phyloP scores from a whole-genome alignment of 106 monocot species.

The Iris macrosiphon region DNA sequence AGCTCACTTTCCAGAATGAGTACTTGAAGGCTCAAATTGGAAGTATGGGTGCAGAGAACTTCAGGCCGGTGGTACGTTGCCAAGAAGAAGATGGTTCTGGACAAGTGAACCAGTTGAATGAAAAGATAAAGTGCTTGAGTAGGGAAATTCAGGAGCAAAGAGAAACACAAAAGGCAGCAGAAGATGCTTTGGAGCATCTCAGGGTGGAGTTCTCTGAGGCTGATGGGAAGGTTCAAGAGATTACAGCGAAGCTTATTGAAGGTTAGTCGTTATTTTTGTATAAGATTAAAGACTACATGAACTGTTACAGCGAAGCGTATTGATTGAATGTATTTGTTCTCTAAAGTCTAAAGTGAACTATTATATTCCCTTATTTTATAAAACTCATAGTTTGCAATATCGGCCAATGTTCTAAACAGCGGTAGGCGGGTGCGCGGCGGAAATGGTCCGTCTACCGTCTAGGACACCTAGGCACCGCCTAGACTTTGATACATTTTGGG shows the following conservation, averaged over 20 bases:
- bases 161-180: conserved; percentile 88
- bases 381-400: no score
- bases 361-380: no score
- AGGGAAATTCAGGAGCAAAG: conserved; percentile 58
- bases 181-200: conserved; percentile 82
- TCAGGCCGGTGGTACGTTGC: conserved; percentile 4
- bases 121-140: conserved; percentile 47
- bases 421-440: no score
- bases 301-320: no score
- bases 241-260: conserved; percentile 61
- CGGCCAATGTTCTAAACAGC: no score
- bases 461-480: no score
- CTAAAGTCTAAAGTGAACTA: no score
- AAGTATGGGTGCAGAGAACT: conserved; percentile 12
- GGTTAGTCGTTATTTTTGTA: conserved; percentile 30
- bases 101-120: conserved; percentile 25
- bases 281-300: no score
- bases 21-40: conserved; percentile 52
- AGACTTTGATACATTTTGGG: no score
- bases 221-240: conserved; percentile 65
- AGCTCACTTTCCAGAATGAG: conserved; percentile 61
- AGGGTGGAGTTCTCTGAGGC: conserved; percentile 49
- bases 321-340: no score
- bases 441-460: no score
- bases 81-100: conserved; percentile 10